Percentiles rank a stretch among this genome's conserved stretches.
Evolutionary conservation across 2,329 filamentous ascomycete species (phyloP).

Genomic region (Sporothrix dimorphospora): DNA sequence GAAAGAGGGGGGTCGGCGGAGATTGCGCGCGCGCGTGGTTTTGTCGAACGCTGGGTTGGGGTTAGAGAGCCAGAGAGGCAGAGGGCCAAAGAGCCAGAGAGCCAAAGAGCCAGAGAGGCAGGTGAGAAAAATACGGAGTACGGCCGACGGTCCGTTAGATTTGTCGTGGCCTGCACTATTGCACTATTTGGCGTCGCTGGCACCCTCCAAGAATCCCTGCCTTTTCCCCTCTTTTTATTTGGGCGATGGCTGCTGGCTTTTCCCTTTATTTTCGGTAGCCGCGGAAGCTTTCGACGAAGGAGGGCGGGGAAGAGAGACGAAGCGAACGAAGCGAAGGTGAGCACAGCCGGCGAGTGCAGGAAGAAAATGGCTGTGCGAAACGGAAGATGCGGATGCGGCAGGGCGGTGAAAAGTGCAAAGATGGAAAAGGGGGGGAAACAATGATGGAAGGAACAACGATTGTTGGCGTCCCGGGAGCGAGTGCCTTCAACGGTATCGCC

Average conservation of each 20-base stretch:
- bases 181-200: neutral
- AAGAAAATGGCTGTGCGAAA: neutral
- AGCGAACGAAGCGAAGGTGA: neutral
- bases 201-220: constrained; percentile 13
- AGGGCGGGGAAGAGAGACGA: constrained; percentile 7
- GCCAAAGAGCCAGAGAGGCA: neutral
- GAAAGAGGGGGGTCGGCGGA: neutral
- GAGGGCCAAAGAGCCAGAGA: neutral
- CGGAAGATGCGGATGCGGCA: constrained; percentile 15
- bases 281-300: constrained; percentile 15
- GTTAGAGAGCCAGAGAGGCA: neutral
- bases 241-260: neutral
- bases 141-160: constrained; percentile 6
- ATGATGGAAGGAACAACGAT: neutral
- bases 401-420: neutral
- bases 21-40: neutral
- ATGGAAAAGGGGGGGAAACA: neutral
- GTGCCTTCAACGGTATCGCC: constrained; percentile 4
- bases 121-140: constrained; percentile 11
- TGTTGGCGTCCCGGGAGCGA: constrained; percentile 3
- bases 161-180: neutral
- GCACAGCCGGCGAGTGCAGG: neutral
- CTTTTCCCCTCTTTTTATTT: constrained; percentile 20
- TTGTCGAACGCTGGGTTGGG: neutral
- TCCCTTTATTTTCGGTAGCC: constrained; percentile 13